A percentile compares a stretch with the other conserved stretches of the same genome.
phyloP scores from a whole-genome alignment of 768 basidiomycete species.

The Leccinum variicolor region DNA sequence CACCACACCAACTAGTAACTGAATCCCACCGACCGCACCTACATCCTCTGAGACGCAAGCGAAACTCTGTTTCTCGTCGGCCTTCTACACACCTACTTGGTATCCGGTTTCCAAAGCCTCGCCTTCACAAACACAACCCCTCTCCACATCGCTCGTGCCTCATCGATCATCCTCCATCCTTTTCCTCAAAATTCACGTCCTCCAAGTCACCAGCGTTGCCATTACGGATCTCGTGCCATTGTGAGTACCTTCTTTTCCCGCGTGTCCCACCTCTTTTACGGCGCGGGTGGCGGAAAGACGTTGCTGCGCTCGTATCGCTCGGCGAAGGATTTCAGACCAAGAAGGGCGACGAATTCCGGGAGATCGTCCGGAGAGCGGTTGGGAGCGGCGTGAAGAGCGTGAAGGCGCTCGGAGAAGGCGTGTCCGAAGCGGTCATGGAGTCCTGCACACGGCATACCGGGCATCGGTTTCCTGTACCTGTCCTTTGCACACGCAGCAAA shows the following conservation, averaged over 20 bases:
- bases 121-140: too few species aligned
- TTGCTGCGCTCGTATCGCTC: conserved; percentile 56
- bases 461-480: conserved; percentile 80
- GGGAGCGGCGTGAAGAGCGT: conserved; percentile 72
- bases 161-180: neutral
- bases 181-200: conserved; percentile 17
- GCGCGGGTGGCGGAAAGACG: conserved; percentile 38
- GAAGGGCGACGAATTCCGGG: conserved; percentile 47
- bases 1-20: too few species aligned
- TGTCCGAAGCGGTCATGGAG: conserved; percentile 60
- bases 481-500: conserved; percentile 78
- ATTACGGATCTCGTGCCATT: conserved; percentile 88
- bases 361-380: conserved; percentile 66
- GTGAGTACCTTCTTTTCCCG: conserved; percentile 40
- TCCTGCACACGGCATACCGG: too few species aligned
- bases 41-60: too few species aligned
- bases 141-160: too few species aligned
- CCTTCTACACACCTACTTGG: too few species aligned
- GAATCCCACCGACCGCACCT: too few species aligned
- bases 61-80: too few species aligned
- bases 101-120: too few species aligned
- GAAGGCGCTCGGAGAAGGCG: conserved; percentile 54
- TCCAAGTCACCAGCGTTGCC: conserved; percentile 74
- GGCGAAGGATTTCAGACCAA: conserved; percentile 52
- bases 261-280: conserved; percentile 57